Conservation (phyloP, 306 rosid genomes). For the Begonia loranthoides region DNA sequence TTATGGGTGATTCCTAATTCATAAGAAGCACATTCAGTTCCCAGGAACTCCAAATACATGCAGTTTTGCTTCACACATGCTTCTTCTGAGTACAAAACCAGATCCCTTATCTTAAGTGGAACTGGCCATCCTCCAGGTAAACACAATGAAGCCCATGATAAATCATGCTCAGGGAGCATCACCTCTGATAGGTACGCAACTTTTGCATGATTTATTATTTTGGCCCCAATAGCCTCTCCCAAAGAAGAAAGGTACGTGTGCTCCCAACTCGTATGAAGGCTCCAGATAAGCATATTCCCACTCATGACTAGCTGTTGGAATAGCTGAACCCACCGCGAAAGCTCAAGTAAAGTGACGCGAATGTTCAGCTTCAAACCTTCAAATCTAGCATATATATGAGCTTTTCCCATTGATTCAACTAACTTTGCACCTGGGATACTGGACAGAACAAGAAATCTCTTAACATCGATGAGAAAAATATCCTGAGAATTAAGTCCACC, state of each 20-base stretch:
- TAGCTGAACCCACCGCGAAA: slow-evolving; percentile 80
- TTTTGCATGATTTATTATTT: slow-evolving; percentile 35
- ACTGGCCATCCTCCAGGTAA: slow-evolving; percentile 86
- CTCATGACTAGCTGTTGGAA: slow-evolving; percentile 56
- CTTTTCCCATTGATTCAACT: slow-evolving; percentile 58
- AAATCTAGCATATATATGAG: slow-evolving; percentile 62
- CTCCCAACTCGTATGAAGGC: slow-evolving; percentile 83
- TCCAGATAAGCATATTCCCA: slow-evolving; percentile 63
- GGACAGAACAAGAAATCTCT: slow-evolving; percentile 47
- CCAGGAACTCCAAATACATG: slow-evolving; percentile 64
- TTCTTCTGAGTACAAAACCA: slow-evolving; percentile 48
- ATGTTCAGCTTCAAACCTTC: slow-evolving; percentile 37
- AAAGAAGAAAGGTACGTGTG: slow-evolving; percentile 67
- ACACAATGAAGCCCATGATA: slow-evolving; percentile 19
- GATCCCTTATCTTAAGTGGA: slow-evolving; percentile 48
- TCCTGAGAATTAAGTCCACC: slow-evolving; percentile 17
- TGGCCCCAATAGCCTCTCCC: slow-evolving; percentile 47
- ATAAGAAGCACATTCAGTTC: slow-evolving; percentile 39
- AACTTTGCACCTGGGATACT: slow-evolving; percentile 54
- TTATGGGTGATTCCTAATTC: slow-evolving; percentile 24
- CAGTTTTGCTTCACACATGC: slow-evolving; percentile 47
- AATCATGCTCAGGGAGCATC: slow-evolving; percentile 23
- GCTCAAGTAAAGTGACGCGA: slow-evolving; percentile 58
- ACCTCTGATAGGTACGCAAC: slow-evolving; percentile 20
- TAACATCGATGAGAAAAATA: slow-evolving; percentile 41